Percentiles rank a stretch among this genome's conserved stretches.
These are phyloP conservation scores for Stephania yunnanensis DNA, from an alignment of 164 flowering plant species.

Conservation along the genomic window DNA sequence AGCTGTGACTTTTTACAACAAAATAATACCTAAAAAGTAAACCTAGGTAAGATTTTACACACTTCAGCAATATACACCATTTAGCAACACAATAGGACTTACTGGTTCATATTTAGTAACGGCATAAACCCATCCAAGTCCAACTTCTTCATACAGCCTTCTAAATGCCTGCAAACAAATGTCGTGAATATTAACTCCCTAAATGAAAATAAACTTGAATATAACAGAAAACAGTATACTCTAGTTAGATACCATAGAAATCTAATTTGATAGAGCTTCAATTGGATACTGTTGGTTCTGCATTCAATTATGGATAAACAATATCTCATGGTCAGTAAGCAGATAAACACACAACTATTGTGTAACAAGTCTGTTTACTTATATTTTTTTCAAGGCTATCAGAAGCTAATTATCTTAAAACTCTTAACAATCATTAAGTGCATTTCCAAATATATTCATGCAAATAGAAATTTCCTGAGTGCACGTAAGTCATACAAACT, in stretches of 20 bases:
- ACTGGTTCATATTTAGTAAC: conserved; percentile 86
- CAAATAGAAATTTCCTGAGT: neutral
- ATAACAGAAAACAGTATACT: neutral
- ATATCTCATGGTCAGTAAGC: neutral
- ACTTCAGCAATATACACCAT: neutral
- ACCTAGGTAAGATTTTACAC: neutral
- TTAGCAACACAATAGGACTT: conserved; percentile 19
- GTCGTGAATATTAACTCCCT: neutral
- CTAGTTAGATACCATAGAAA: neutral
- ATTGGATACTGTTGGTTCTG: neutral
- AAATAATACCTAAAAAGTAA: neutral
- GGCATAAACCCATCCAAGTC: conserved; percentile 95
- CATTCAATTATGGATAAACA: neutral
- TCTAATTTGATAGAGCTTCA: neutral
- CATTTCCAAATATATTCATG: neutral
- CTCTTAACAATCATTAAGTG: neutral
- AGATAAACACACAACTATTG: neutral
- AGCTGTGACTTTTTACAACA: neutral
- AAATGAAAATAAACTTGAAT: neutral
- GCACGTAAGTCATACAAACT: neutral
- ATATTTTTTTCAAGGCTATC: neutral
- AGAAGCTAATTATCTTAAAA: neutral
- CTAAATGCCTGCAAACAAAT: conserved; percentile 67
- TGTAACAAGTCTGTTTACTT: neutral
- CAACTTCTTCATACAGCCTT: conserved; percentile 82